These are phyloP conservation scores for Thraustotheca clavata DNA, from an alignment of 352 stramenopile species.

Conservation along the genomic window DNA sequence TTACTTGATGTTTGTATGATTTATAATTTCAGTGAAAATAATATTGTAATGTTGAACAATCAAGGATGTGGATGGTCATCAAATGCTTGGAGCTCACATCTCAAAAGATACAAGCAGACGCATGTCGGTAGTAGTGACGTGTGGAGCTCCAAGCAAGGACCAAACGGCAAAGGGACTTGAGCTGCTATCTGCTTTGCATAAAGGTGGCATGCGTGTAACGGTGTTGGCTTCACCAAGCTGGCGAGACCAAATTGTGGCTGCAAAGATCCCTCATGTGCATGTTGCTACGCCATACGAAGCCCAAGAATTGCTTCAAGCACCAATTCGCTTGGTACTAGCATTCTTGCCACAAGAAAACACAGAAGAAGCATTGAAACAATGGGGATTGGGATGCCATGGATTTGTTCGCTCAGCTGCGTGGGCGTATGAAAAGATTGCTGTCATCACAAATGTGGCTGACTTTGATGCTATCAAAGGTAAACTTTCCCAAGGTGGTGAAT, in stretches of 20 bases:
- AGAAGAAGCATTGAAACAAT: conserved; percentile 43
- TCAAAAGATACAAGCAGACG: neutral
- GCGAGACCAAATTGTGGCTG: conserved; percentile 48
- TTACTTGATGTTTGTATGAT: neutral
- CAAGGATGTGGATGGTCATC: neutral
- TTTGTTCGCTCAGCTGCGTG: conserved; percentile 78
- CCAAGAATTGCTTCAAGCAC: conserved; percentile 57
- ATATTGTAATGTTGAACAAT: neutral
- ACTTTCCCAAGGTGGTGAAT: conserved; percentile 46
- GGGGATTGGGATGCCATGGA: conserved; percentile 63
- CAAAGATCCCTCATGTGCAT: conserved; percentile 67
- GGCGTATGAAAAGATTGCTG: conserved; percentile 82
- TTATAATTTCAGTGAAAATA: neutral
- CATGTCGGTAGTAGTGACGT: conserved; percentile 21
- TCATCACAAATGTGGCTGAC: conserved; percentile 63
- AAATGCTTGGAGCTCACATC: neutral
- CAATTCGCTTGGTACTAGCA: conserved; percentile 57
- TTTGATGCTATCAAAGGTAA: conserved; percentile 40
- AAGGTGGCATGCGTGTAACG: conserved; percentile 47
- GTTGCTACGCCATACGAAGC: conserved; percentile 52
- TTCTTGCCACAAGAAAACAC: conserved; percentile 32
- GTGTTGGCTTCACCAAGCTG: conserved; percentile 45
- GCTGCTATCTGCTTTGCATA: conserved; percentile 35
- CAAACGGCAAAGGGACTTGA: conserved; percentile 10
- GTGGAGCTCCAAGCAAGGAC: neutral